Percentiles rank a stretch among this genome's conserved stretches.
phyloP scores from a whole-genome alignment of 2,329 filamentous ascomycete species.

The Pseudogymnoascus sp. region DNA sequence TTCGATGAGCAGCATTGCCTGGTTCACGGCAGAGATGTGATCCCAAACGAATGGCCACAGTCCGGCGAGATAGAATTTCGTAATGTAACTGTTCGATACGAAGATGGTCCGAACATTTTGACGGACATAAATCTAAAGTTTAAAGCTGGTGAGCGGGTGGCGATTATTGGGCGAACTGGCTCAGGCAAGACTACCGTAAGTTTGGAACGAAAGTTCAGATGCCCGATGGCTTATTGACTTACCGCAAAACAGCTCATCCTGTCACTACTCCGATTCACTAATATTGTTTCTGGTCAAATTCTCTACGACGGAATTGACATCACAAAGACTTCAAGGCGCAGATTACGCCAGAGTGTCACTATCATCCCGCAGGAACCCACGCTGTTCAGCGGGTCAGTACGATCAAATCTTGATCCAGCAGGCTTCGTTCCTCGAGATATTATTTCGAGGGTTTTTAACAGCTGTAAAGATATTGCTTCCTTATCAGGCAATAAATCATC shows the following conservation, averaged over 20 bases:
- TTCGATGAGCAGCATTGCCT: too few species aligned
- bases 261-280: constrained; percentile 49
- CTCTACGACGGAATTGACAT: constrained; percentile 55
- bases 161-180: constrained; percentile 72
- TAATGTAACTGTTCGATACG: constrained; percentile 44
- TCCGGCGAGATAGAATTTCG: constrained; percentile 44
- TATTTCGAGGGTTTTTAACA: constrained; percentile 14
- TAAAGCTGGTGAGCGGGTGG: constrained; percentile 63
- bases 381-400: constrained; percentile 54
- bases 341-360: constrained; percentile 53
- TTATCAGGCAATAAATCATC: constrained; percentile 19
- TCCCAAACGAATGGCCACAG: constrained; percentile 39
- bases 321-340: constrained; percentile 49
- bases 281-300: constrained; percentile 48
- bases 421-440: constrained; percentile 10
- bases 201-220: constrained; percentile 41
- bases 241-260: too few species aligned
- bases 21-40: constrained; percentile 7
- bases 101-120: constrained; percentile 42
- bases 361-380: constrained; percentile 63
- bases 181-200: constrained; percentile 68
- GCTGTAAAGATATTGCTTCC: constrained; percentile 36
- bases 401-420: constrained; percentile 56
- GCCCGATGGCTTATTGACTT: too few species aligned
- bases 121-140: constrained; percentile 32